These are phyloP conservation scores for Alternaria sp. DNA, from an alignment of 2,329 filamentous ascomycete genomes.

Conservation along the genomic window DNA sequence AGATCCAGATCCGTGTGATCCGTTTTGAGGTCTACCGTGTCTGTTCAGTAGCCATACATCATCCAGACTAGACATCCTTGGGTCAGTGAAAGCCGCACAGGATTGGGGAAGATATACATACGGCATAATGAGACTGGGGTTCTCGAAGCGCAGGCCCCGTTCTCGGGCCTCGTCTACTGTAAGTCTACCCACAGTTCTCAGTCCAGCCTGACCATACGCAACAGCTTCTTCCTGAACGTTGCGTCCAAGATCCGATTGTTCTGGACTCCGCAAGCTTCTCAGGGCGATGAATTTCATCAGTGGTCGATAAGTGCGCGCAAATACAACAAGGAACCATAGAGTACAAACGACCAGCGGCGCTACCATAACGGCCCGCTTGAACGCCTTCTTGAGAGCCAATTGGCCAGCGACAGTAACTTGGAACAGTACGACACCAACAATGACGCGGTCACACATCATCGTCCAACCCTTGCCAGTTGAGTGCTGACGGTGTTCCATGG, in stretches of 20 bases:
- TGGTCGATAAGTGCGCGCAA: conserved; percentile 81
- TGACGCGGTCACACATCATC: conserved; percentile 92
- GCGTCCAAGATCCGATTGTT: conserved; percentile 59
- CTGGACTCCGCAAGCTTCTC: conserved; percentile 76
- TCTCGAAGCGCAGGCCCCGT: conserved; percentile 74
- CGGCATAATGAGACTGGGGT: conserved; percentile 75
- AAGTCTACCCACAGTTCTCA: conserved; percentile 52
- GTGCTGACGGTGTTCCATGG: conserved; percentile 96
- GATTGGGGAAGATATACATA: conserved; percentile 55
- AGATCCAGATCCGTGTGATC: conserved; percentile 31
- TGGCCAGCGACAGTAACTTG: conserved; percentile 91
- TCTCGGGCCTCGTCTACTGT: conserved; percentile 78
- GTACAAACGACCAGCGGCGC: conserved; percentile 80
- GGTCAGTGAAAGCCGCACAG: conserved; percentile 16
- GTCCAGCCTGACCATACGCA: conserved; percentile 16
- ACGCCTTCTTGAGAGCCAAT: conserved; percentile 76
- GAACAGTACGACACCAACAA: conserved; percentile 86
- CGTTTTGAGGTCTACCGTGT: conserved; percentile 30
- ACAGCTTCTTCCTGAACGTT: conserved; percentile 54
- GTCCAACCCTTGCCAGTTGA: conserved; percentile 94
- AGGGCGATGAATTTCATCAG: conserved; percentile 92
- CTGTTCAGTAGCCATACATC: conserved; percentile 69
- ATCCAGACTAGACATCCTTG: conserved; percentile 61
- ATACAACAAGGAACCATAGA: conserved; percentile 89
- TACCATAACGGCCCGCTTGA: conserved; percentile 75